phyloP scores from a whole-genome alignment of 441 rosid species.

The Omphalea diandra region DNA sequence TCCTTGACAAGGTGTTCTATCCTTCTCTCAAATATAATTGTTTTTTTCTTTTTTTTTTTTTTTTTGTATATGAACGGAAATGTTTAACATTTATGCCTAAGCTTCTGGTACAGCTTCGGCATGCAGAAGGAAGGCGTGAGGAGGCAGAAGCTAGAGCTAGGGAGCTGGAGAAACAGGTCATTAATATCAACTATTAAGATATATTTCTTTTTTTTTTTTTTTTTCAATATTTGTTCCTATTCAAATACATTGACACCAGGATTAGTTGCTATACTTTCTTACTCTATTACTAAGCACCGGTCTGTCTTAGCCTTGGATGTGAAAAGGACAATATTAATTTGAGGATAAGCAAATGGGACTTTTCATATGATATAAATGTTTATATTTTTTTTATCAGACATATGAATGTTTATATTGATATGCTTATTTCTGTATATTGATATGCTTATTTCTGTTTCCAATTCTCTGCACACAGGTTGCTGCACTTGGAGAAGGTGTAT shows the following conservation, averaged over 20 bases:
- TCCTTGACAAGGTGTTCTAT: conserved; percentile 58
- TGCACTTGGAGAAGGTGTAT: conserved; percentile 91
- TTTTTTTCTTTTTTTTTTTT: too few relatives aligned
- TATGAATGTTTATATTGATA: too few relatives aligned
- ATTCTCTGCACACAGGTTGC: conserved; percentile 59
- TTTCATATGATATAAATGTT: not conserved
- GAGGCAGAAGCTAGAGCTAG: conserved; percentile 91
- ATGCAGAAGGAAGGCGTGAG: conserved; percentile 52
- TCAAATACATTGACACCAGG: not conserved
- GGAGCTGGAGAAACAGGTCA: conserved; percentile 96
- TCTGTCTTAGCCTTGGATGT: not conserved
- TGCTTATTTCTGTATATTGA: too few relatives aligned
- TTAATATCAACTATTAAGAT: conserved; percentile 1
- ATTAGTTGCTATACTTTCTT: not conserved
- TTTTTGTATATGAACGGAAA: too few relatives aligned
- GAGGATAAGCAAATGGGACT: not conserved
- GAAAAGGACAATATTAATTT: not conserved
- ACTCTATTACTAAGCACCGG: not conserved
- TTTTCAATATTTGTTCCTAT: not conserved
- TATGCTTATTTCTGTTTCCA: conserved; percentile 18
- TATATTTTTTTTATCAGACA: too few relatives aligned
- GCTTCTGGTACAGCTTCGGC: conserved; percentile 44
- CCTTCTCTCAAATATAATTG: not conserved
- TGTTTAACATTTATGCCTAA: conserved; percentile 15
- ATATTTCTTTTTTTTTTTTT: not conserved